Conservation (phyloP, 257 asterid genomes). For the Handroanthus guayacan region DNA sequence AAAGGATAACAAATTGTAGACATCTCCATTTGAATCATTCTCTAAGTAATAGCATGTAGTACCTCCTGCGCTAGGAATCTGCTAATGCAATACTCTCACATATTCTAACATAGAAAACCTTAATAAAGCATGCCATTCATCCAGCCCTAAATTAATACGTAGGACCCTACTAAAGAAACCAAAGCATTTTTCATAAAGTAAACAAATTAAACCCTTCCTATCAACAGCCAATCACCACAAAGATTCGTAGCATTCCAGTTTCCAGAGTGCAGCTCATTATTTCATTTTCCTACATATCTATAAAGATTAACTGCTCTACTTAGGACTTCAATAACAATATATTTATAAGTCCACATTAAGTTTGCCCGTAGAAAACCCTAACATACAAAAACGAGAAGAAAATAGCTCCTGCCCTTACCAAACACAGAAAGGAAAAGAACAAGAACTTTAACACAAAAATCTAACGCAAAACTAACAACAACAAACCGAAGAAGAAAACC, state of each 20-base stretch:
- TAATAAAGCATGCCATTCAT: background rate
- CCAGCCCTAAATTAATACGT: background rate
- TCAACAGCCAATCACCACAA: slow-evolving; percentile 25
- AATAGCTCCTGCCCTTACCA: background rate
- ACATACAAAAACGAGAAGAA: background rate
- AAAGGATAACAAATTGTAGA: too few relatives aligned
- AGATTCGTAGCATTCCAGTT: background rate
- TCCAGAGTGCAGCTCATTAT: slow-evolving; percentile 4
- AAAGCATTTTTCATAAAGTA: slow-evolving; percentile 24
- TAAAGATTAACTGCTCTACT: background rate
- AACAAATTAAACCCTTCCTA: slow-evolving; percentile 7
- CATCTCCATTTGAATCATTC: background rate
- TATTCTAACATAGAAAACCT: slow-evolving; percentile 10
- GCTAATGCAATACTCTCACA: slow-evolving; percentile 8
- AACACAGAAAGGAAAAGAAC: background rate
- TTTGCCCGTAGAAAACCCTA: slow-evolving; percentile 24
- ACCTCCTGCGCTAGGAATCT: slow-evolving; percentile 4
- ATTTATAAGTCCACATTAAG: background rate
- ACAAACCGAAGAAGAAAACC: slow-evolving; percentile 23
- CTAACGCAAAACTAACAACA: slow-evolving; percentile 1
- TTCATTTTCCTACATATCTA: slow-evolving; percentile 14
- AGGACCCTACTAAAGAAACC: background rate
- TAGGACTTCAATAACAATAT: background rate
- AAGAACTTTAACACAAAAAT: slow-evolving; percentile 1
- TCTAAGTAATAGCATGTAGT: background rate